These are phyloP conservation scores for Chaetomium fimeti DNA, from an alignment of 495 filamentous ascomycete species.

Conservation along the genomic window DNA sequence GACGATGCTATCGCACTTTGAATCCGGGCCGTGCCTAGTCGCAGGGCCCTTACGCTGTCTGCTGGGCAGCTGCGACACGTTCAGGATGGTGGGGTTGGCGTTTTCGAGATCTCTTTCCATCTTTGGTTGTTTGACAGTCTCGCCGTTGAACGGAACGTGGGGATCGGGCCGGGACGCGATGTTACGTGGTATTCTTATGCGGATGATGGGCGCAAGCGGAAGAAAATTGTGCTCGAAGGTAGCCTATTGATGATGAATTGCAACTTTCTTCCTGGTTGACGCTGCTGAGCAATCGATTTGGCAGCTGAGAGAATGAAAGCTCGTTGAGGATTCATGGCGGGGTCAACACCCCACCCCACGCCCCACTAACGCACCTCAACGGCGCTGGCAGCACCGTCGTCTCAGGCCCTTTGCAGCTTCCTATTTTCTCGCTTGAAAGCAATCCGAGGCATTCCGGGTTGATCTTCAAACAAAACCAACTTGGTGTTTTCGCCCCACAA, in stretches of 20 bases:
- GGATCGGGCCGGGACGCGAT: slow-evolving; percentile 13
- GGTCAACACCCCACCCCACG: too few relatives aligned
- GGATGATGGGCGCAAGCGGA: not conserved
- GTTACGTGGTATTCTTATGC: not conserved
- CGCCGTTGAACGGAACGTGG: not conserved
- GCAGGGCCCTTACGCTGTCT: slow-evolving; percentile 43
- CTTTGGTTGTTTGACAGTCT: not conserved
- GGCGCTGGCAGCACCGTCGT: too few relatives aligned
- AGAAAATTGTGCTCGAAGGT: not conserved
- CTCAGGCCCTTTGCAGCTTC: too few relatives aligned
- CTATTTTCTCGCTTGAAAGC: too few relatives aligned
- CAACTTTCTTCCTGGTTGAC: not conserved
- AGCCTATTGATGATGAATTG: slow-evolving; percentile 3
- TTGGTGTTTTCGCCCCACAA: too few relatives aligned
- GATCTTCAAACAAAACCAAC: too few relatives aligned
- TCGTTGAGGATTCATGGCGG: too few relatives aligned
- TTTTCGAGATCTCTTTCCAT: slow-evolving; percentile 61
- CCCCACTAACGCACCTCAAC: too few relatives aligned
- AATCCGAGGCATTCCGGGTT: too few relatives aligned
- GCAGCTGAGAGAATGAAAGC: not conserved
- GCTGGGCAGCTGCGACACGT: slow-evolving; percentile 85
- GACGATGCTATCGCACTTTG: slow-evolving; percentile 40
- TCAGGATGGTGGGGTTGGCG: slow-evolving; percentile 91
- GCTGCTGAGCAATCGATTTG: not conserved
- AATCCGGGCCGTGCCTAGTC: slow-evolving; percentile 33